Conservation (phyloP, 2,329 filamentous ascomycete species). For the Nemania sp. region DNA sequence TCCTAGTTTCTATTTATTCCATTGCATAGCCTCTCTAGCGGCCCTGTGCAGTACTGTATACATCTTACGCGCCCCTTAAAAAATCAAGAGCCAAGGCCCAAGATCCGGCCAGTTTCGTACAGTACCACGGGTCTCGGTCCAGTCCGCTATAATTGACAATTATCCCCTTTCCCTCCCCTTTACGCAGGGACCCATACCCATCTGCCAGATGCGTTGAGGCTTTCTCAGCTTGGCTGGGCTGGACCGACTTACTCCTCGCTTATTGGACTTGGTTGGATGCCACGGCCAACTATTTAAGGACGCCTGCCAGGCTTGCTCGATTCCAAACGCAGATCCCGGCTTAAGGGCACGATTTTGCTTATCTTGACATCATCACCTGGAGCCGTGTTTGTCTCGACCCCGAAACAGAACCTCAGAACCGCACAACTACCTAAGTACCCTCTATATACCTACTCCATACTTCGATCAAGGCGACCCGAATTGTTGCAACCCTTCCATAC, state of each 20-base stretch:
- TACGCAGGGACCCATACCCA: neutral
- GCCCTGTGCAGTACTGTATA: neutral
- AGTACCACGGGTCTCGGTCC: neutral
- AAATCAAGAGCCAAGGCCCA: slow-evolving; percentile 1
- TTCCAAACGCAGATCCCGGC: neutral
- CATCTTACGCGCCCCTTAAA: slow-evolving; percentile 6
- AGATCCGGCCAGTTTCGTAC: neutral
- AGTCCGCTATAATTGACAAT: slow-evolving; percentile 10
- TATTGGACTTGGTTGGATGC: neutral
- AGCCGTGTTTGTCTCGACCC: slow-evolving; percentile 1
- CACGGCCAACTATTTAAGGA: neutral
- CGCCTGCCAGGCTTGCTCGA: slow-evolving; percentile 1
- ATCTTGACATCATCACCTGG: slow-evolving; percentile 16
- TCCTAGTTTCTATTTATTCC: slow-evolving; percentile 1
- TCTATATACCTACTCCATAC: neutral
- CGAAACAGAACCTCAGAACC: slow-evolving; percentile 18
- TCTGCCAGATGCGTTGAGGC: no score
- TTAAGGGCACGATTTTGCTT: neutral
- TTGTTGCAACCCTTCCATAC: slow-evolving; percentile 11
- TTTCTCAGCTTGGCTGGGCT: neutral
- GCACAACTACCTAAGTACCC: neutral
- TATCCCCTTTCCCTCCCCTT: neutral
- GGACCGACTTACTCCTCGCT: neutral
- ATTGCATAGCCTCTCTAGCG: slow-evolving; percentile 6
- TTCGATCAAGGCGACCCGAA: slow-evolving; percentile 17